A percentile compares a stretch with the other conserved stretches of the same genome.
Conservation (phyloP, 208 protist genomes). For the Acanthamoeba triangularis region DNA sequence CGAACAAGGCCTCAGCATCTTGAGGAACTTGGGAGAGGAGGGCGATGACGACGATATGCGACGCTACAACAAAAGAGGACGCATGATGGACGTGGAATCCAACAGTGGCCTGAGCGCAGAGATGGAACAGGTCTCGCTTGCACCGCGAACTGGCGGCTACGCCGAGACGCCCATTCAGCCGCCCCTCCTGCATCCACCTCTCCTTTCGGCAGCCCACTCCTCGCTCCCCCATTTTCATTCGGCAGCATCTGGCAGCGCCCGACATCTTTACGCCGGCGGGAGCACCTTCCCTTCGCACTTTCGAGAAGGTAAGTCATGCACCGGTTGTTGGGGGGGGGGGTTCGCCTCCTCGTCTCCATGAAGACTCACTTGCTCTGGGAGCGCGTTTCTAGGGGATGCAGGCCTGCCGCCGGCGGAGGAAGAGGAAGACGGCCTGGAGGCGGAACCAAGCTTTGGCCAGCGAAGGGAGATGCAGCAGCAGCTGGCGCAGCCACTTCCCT, state of each 20-base stretch:
- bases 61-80: constrained; percentile 55
- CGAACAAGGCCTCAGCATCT: neutral
- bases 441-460: neutral
- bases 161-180: neutral
- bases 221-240: constrained; percentile 38
- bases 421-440: constrained; percentile 25
- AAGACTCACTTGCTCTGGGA: neutral
- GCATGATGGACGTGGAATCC: constrained; percentile 58
- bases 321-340: neutral
- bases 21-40: neutral
- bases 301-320: neutral
- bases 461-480: neutral
- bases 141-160: neutral
- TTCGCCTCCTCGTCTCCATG: neutral
- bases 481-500: neutral
- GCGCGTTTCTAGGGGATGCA: neutral
- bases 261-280: neutral
- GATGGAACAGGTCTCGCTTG: neutral
- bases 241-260: neutral
- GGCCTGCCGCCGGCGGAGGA: neutral
- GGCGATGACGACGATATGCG: constrained; percentile 4
- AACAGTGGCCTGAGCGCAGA: neutral
- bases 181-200: neutral
- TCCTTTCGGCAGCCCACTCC: neutral
- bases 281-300: neutral